A percentile compares a stretch with the other conserved stretches of the same genome.
These are phyloP conservation scores for Phyllachora maydis DNA, from an alignment of 2,329 filamentous ascomycete species.

Conservation along the genomic window DNA sequence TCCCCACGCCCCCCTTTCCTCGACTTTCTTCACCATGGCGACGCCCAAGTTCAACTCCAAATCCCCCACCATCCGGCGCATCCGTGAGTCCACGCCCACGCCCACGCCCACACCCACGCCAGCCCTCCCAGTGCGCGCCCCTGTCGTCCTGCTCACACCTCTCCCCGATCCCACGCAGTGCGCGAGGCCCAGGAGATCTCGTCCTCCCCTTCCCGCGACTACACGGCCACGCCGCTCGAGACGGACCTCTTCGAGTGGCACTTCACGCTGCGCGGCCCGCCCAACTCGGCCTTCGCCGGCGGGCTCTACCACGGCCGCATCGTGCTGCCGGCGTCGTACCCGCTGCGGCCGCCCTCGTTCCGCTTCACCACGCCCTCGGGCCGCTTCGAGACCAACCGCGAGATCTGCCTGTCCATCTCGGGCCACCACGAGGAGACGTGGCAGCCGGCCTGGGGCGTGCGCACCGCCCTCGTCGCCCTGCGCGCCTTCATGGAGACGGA, in stretches of 20 bases:
- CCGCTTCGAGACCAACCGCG: conserved; percentile 86
- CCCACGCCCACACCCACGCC: conserved; percentile 1
- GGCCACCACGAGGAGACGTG: conserved; percentile 96
- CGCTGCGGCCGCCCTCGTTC: conserved; percentile 82
- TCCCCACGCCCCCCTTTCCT: no score
- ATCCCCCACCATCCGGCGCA: conserved; percentile 68
- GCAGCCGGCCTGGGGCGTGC: conserved; percentile 94
- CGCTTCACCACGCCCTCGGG: conserved; percentile 84
- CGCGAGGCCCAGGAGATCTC: conserved; percentile 83
- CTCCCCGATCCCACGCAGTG: conserved; percentile 27
- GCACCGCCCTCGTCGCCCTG: conserved; percentile 65
- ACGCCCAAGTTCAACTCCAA: conserved; percentile 44
- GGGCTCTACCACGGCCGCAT: conserved; percentile 94
- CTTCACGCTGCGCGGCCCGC: conserved; percentile 86
- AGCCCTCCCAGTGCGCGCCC: background rate
- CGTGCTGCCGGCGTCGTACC: conserved; percentile 72
- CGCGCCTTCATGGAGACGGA: conserved; percentile 88
- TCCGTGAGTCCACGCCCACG: conserved; percentile 31
- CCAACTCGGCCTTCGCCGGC: conserved; percentile 53
- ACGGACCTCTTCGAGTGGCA: conserved; percentile 95
- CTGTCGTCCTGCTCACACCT: conserved; percentile 7
- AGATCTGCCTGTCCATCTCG: conserved; percentile 87
- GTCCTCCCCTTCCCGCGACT: conserved; percentile 61
- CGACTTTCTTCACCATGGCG: no score
- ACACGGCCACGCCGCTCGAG: conserved; percentile 69